Evolutionary conservation across 257 asterid genomes (phyloP), one percentile per base, ranked within the genome.

Genomic region (Primulina eburnea): DNA sequence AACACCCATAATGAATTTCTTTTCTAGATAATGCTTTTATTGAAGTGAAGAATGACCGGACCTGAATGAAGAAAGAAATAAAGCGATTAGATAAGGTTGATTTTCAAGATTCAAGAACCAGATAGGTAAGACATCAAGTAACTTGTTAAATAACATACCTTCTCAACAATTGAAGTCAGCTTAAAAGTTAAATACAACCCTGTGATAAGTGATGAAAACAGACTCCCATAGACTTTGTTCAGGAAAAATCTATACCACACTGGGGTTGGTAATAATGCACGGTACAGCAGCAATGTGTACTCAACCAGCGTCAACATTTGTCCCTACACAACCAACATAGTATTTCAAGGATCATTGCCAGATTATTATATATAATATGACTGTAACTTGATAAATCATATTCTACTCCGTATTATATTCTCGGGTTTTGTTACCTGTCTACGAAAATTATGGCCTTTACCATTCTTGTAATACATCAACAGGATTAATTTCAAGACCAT

Each of bases 241-340:
- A 89, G 78, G 84, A 92, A 92, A 85, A 92, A 92, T 75, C 92
- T 84, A 77, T 89, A 92, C 98, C 98, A 92, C 58, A 92, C 96
- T 73, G 98, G 96, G 77, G 96, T 67, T 40, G 98, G 96, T 73
- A 92, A 84, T 80, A 92, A 72, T 52, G 96, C 96, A 79, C 98
- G 96, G 85, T 89, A 92, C 37, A 92, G 81, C 79, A 92, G 86
- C 82, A 92, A 79, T 10, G 87, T 65, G 77, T 92, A 89, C 77
- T 92, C 98, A 61, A 92, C 90, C 73, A 89, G 83, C 78, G 98
- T 92, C 74, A 92, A 82, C 87, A 92, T 82, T 81, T 89, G 98
- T 62, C 94, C 98, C 98, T 92, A 80, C 74, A 83, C 64, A 34
- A 77, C 68, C 53, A 65, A 66, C 66, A 57, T 5, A 75, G 53